A percentile compares a stretch with the other conserved stretches of the same genome.
These are phyloP conservation scores for Komagataella kurtzmanii DNA, from an alignment of 805 yeast species.

Conservation along the genomic window DNA sequence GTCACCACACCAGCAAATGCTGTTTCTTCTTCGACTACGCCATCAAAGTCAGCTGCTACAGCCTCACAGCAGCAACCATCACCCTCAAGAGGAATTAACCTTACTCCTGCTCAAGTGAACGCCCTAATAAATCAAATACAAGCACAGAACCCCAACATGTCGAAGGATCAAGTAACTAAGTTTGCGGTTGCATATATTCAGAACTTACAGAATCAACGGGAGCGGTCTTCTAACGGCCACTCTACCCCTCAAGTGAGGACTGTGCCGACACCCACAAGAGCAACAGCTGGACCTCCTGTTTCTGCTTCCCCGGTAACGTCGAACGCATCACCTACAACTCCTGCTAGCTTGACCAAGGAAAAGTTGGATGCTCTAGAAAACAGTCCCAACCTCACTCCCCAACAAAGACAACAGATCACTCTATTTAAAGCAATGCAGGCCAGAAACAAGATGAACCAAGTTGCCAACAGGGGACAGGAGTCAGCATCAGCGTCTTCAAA, in stretches of 20 bases:
- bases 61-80: not conserved
- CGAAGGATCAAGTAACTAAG: constrained; percentile 52
- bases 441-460: not conserved
- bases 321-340: constrained; percentile 3
- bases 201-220: constrained; percentile 27
- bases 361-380: constrained; percentile 15
- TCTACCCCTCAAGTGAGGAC: not conserved
- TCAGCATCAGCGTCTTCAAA: constrained; percentile 3
- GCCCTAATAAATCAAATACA: constrained; percentile 54
- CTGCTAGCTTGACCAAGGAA: constrained; percentile 9
- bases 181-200: constrained; percentile 55
- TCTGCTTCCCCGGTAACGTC: not conserved
- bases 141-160: constrained; percentile 46
- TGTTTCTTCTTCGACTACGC: constrained; percentile 1
- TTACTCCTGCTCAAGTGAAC: constrained; percentile 51
- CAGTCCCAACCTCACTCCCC: constrained; percentile 26
- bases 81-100: constrained; percentile 11
- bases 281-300: constrained; percentile 2
- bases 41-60: not conserved
- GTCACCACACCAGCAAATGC: constrained; percentile 1
- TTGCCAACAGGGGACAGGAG: not conserved
- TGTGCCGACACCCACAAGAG: constrained; percentile 11
- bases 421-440: constrained; percentile 14
- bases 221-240: not conserved
- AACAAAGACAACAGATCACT: constrained; percentile 30